Base-by-base conservation (phyloP, 306 rosid species). In the Gillenia trifoliata region DNA sequence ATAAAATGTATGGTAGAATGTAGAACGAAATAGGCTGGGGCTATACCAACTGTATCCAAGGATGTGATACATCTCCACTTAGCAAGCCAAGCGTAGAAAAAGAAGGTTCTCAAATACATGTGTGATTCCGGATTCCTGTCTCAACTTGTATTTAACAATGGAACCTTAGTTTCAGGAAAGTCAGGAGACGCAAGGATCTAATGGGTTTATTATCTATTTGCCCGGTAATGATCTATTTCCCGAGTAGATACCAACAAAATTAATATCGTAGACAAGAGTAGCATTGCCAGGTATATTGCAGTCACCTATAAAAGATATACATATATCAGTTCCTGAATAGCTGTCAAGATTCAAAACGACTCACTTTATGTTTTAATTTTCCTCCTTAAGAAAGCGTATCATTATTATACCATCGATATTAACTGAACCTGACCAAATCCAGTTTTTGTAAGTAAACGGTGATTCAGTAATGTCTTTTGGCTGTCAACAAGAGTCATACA, bases 211-310 rank as follows among this genome's bases (percentile, higher is more conserved):
- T 56, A 75, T 60, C 36, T 56, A 65, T 64, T 19, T 68, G 54
- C 49, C 17, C 17, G 6, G 49, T 0, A 43, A 13, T 41, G 47
- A 83, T 75, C 83, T 75, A 78, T 94, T 94, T 71, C 98, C 96
- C 6, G 90, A 85, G 90, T 94, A 94, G 79, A 90, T 36, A 55
- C 89, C 91, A 11, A 90, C 74, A 68, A 94, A 87, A 0, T 87
- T 86, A 79, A 94, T 86, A 78, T 92, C 98, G 71, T 94, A 94
- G 45, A 90, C 81, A 77, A 94, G 96, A 78, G 95, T 89, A 52
- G 99, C 96, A 79, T 94, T 92, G 68, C 85, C 96, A 10, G 97
- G 98, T 82, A 92, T 85, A 71, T 92, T 92, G 88, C 98, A 94
- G 84, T 94, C 99, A 81, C 99, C 99, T 94, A 78, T 49, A 76